Conservation (phyloP, 1,284 basidiomycete species). For the Ustilago vetiveriae region DNA sequence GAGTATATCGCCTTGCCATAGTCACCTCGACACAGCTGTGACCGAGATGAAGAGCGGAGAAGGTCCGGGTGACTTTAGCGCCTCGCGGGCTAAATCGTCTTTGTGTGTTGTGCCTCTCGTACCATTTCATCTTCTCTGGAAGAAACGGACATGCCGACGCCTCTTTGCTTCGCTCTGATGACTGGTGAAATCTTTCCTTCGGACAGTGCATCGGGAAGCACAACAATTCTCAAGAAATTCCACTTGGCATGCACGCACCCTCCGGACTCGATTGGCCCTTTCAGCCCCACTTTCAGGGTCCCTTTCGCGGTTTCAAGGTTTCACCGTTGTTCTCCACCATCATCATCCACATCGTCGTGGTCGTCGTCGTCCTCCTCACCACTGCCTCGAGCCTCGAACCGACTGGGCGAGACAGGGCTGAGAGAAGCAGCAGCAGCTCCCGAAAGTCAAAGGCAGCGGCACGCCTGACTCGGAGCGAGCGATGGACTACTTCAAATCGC, state of each 20-base stretch:
- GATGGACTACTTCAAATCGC: conserved; percentile 85
- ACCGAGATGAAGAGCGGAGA: too few relatives aligned
- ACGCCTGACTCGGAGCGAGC: background rate
- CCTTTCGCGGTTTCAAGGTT: too few relatives aligned
- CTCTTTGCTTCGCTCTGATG: background rate
- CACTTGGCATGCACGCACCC: background rate
- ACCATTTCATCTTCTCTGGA: background rate
- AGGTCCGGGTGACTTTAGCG: too few relatives aligned
- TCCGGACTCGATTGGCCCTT: background rate
- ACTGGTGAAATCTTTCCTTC: too few relatives aligned
- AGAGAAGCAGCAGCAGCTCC: too few relatives aligned
- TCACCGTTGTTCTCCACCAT: too few relatives aligned
- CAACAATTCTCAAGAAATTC: background rate
- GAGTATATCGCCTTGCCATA: too few relatives aligned
- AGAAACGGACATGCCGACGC: background rate
- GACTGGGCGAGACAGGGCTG: background rate
- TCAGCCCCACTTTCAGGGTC: background rate
- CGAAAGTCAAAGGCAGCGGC: too few relatives aligned
- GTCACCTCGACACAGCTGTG: too few relatives aligned
- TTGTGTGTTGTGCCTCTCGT: too few relatives aligned
- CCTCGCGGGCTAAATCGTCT: too few relatives aligned
- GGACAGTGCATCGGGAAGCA: background rate
- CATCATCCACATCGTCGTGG: too few relatives aligned
- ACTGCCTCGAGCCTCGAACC: background rate
- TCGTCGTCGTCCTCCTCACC: background rate